Base-by-base conservation (phyloP, 163 green algal genomes). In the Chlamydomonas reinhardtii region DNA sequence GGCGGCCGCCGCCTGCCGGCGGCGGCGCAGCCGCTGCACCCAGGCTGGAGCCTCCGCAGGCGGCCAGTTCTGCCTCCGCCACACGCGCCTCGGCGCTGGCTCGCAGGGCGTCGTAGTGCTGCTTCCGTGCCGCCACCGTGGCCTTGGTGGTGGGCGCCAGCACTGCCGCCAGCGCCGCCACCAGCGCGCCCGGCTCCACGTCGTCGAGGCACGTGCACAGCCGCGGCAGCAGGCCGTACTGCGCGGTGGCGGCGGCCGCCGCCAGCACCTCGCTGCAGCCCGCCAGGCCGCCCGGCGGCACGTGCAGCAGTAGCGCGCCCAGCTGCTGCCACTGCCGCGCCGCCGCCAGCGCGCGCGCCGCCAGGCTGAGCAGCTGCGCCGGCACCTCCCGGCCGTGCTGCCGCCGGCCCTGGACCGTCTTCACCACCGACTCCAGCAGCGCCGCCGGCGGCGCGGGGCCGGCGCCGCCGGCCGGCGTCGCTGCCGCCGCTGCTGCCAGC, bases 141-240 rank as follows among this genome's bases (percentile, higher is more conserved):
- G 15, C 16, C 12, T 27, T 62, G 2, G 82, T 87, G 4, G 82
- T 82, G 61, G 82, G 82, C 31, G 71, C 82, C 39, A 87, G 82
- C n/a, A 87, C 59, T 29, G 43, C 25, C 39, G 64, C 59, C 29
- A 87, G 82, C 8, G 72, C n/a, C 22, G 43, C 9, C 25, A 87
- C 82, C n/a, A 87, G 82, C 82, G 82, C 39, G 9, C 4, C 61
- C 14, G 82, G 59, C 15, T 81, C 72, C 14, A 87, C 59, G 37
- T 87, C 82, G 61, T 87, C 82, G 15, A 87, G 82, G 72, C 82
- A 81, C 8, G 72, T 82, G 12, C 70, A 37, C 59, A 81, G 72
- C 32, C 71, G 82, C 15, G 82, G 31, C 39, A 87, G 82, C 59
- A 87, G 61, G 4, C 5, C 29, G 59, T 82, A 87, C 72, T 81